These are phyloP conservation scores for Talaromyces trachyspermus DNA, from an alignment of 495 filamentous ascomycete genomes.

Conservation along the genomic window DNA sequence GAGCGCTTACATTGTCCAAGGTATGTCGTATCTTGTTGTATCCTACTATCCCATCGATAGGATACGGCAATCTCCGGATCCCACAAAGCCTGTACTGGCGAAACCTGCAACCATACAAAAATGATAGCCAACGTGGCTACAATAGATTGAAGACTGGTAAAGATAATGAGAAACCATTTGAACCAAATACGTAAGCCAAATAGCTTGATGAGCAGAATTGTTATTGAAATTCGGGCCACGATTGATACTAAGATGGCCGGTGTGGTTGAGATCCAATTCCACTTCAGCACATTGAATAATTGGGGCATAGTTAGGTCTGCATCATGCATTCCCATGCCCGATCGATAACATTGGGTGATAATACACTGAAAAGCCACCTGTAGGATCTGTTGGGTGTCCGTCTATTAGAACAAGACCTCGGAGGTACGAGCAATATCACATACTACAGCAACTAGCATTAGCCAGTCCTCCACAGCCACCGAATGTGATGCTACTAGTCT, in stretches of 20 bases:
- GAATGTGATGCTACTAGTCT: background rate
- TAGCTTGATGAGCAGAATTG: background rate
- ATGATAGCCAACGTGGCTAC: background rate
- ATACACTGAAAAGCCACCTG: background rate
- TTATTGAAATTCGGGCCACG: background rate
- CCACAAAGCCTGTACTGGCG: background rate
- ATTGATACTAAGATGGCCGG: background rate
- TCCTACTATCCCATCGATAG: background rate
- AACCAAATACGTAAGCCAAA: background rate
- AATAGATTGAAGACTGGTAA: background rate
- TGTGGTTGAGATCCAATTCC: background rate
- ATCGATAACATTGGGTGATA: background rate
- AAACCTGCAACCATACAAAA: background rate
- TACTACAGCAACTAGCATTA: background rate
- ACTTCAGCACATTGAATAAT: background rate
- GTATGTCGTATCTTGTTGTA: background rate
- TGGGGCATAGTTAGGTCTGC: background rate
- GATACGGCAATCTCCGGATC: background rate
- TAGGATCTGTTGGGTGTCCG: background rate
- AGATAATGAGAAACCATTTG: background rate
- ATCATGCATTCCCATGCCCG: background rate
- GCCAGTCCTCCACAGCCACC: background rate
- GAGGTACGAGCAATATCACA: background rate
- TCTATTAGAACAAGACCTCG: background rate
- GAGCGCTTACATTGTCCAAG: background rate